phyloP scores from a whole-genome alignment of 2,329 filamentous ascomycete species.

The Helminthosporium solani region DNA sequence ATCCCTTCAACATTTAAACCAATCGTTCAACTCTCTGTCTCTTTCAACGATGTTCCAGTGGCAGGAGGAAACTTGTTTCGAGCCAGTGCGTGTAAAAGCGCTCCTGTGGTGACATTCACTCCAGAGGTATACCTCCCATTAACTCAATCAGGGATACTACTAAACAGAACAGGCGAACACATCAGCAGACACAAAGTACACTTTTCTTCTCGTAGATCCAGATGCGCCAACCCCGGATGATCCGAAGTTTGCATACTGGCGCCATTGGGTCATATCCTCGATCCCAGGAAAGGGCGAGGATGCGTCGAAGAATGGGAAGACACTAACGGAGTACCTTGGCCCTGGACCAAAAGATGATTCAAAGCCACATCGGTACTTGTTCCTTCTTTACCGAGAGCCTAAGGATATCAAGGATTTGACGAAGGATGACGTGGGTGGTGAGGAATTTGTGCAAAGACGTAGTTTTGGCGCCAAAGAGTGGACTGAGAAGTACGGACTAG shows the following conservation, averaged over 20 bases:
- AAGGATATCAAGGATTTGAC: constrained; percentile 16
- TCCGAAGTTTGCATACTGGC: constrained; percentile 57
- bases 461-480: constrained; percentile 28
- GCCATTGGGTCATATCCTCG: constrained; percentile 52
- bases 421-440: constrained; percentile 36
- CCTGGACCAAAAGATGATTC: constrained; percentile 40
- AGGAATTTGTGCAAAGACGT: constrained; percentile 39
- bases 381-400: constrained; percentile 33
- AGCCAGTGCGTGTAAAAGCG: constrained; percentile 35
- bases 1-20: constrained; percentile 49
- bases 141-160: too few relatives aligned
- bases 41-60: constrained; percentile 26
- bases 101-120: constrained; percentile 14
- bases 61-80: constrained; percentile 31
- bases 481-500: constrained; percentile 26
- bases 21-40: constrained; percentile 43
- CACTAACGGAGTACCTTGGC: constrained; percentile 34
- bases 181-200: constrained; percentile 37
- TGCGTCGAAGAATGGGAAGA: constrained; percentile 14
- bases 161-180: not conserved
- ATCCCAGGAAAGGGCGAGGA: constrained; percentile 11
- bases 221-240: constrained; percentile 58
- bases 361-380: constrained; percentile 38
- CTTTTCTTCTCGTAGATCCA: constrained; percentile 55
- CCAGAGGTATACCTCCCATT: constrained; percentile 3